Evolutionary conservation across 768 basidiomycete genomes (phyloP), one percentile per base, ranked within the genome.

Genomic region (Kwoniella heveanensis): DNA sequence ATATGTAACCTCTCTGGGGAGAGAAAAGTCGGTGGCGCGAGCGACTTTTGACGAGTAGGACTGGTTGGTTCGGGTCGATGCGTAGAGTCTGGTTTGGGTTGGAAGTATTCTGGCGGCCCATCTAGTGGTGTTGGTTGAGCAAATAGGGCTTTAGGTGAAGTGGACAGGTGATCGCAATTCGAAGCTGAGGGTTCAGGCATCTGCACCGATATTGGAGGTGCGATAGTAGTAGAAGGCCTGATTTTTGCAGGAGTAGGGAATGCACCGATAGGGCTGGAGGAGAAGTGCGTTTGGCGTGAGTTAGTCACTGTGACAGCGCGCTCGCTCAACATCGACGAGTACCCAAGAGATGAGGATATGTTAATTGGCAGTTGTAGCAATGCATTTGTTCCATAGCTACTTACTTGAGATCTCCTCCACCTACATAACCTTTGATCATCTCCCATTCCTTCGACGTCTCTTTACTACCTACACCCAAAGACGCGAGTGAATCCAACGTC

Each of bases 381-480:
- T 44, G 39, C 39, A 44, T 44, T n/a, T n/a, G 4, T 44, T 17
- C 8, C 39, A 44, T 44, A 17, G 15, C 39, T 44, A 69, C 75
- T 60, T 53, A 77, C 76, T 70, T 64, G 12, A 79, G 66, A 67
- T 77, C 74, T 9, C 78, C 78, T 26, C 71, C 69, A 1, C 75
- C 70, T 13, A 72, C 76, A 54, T 71, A 79, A 2, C 62, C 70
- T 57, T 74, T 76, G 57, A 77, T 65, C 47, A 56, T 36, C 29
- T 72, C 70, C 78, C 78, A 79, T 36, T 65, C 66, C n/a, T 53
- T 64, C 19, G 55, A 36, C 7, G 25, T 17, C 9, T 27, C 10
- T 22, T 26, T 32, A 30, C 47, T 65, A 9, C 47, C 37, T n/a
- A 52, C 62, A 4, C 59, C 32, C 9, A 79, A 53, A 24, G 66